Evolutionary conservation across 306 rosid species (phyloP).

Genomic region (Fagus crenata): DNA sequence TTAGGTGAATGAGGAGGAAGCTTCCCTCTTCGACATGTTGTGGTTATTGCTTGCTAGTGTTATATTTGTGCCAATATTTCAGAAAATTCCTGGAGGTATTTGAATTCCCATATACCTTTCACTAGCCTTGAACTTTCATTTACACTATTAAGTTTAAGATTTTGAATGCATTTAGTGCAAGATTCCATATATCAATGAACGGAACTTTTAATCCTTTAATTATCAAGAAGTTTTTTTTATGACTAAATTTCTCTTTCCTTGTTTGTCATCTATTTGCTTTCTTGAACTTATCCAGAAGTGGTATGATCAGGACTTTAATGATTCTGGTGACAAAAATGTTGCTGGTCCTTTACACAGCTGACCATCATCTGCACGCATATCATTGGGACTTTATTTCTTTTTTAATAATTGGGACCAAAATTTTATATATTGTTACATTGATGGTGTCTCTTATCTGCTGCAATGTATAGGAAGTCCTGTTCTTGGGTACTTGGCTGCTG

Average conservation of each 20-base stretch:
- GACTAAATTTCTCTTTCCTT: slow-evolving; percentile 18
- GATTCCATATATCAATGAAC: not conserved
- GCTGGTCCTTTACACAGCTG: slow-evolving; percentile 11
- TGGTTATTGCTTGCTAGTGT: slow-evolving; percentile 99
- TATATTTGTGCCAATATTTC: slow-evolving; percentile 93
- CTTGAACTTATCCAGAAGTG: slow-evolving; percentile 20
- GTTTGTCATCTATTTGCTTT: slow-evolving; percentile 18
- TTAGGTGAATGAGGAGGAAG: slow-evolving; percentile 95
- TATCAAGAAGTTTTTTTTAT: not conserved
- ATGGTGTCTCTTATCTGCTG: slow-evolving; percentile 42
- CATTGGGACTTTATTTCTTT: slow-evolving; percentile 6
- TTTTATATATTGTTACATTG: slow-evolving; percentile 32
- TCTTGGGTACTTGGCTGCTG: slow-evolving; percentile 99
- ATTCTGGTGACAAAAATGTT: slow-evolving; percentile 20
- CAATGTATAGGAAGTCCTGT: slow-evolving; percentile 92
- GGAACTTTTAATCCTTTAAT: not conserved
- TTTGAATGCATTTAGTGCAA: slow-evolving; percentile 16
- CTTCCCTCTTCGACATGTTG: slow-evolving; percentile 90
- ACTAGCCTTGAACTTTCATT: slow-evolving; percentile 16
- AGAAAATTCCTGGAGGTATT: slow-evolving; percentile 97
- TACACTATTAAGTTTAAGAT: slow-evolving; percentile 2
- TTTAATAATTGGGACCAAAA: slow-evolving; percentile 18
- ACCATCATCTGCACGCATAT: slow-evolving; percentile 24
- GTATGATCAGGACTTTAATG: slow-evolving; percentile 15
- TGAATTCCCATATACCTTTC: slow-evolving; percentile 26